Percentiles rank a stretch among this genome's conserved stretches.
These are phyloP conservation scores for Lumnitzera racemosa DNA, from an alignment of 345 rosid species.

Conservation along the genomic window DNA sequence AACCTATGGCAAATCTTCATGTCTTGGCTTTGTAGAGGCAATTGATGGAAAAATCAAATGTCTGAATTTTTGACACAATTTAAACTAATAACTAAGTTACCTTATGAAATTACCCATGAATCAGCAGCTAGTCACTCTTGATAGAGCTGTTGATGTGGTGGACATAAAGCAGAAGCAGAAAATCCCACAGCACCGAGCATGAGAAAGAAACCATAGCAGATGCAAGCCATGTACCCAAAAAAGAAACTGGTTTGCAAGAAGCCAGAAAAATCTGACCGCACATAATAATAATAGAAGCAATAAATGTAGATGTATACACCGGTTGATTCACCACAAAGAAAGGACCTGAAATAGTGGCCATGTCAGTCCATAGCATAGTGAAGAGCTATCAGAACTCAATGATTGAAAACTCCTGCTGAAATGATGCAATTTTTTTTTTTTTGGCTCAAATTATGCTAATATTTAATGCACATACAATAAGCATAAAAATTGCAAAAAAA, in stretches of 20 bases:
- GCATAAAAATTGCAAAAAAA: no score
- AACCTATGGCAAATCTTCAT: no score
- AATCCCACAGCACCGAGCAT: constrained; percentile 2
- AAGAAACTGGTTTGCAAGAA: not conserved
- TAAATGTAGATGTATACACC: not conserved
- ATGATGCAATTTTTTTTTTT: not conserved
- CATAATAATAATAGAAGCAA: not conserved
- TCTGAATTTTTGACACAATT: no score
- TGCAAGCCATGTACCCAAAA: not conserved
- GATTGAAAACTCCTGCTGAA: not conserved
- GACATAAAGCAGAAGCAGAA: not conserved
- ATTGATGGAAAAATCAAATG: no score
- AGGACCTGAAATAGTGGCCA: not conserved
- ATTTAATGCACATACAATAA: no score
- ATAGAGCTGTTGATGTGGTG: not conserved
- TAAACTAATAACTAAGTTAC: no score
- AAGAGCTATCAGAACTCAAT: not conserved
- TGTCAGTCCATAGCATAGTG: not conserved
- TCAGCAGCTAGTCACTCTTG: not conserved
- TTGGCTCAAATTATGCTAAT: not conserved
- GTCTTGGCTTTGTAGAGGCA: no score
- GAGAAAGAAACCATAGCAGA: not conserved
- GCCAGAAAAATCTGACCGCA: not conserved
- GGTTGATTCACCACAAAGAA: not conserved
- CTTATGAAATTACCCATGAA: no score